phyloP scores from a whole-genome alignment of 1,284 basidiomycete genomes.

The Acaromyces ingoldii region DNA sequence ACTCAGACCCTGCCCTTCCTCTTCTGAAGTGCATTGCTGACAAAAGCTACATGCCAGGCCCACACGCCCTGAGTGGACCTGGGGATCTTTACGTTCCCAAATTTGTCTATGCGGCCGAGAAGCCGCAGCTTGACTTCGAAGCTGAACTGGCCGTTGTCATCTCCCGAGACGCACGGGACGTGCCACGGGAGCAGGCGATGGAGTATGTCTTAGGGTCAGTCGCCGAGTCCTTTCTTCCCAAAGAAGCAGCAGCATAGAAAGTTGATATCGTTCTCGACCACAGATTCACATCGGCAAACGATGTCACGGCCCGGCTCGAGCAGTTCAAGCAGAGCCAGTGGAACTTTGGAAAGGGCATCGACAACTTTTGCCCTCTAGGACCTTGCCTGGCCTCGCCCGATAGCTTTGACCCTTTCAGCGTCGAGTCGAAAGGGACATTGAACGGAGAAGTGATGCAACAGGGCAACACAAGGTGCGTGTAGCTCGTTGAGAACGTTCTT shows the following conservation, averaged over 20 bases:
- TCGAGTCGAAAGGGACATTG: constrained; percentile 39
- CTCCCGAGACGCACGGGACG: constrained; percentile 68
- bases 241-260: too few relatives aligned
- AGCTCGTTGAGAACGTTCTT: background rate
- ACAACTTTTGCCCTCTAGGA: constrained; percentile 54
- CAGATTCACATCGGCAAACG: constrained; percentile 53
- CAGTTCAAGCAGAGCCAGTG: constrained; percentile 52
- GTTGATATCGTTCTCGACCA: too few relatives aligned
- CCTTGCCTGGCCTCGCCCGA: constrained; percentile 36
- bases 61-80: constrained; percentile 67
- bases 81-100: constrained; percentile 64
- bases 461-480: constrained; percentile 47
- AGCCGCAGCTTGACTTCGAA: constrained; percentile 77
- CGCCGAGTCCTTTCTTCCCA: too few relatives aligned
- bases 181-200: background rate
- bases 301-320: constrained; percentile 50
- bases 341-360: constrained; percentile 53
- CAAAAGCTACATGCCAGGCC: too few relatives aligned
- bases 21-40: too few relatives aligned
- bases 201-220: too few relatives aligned
- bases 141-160: constrained; percentile 81
- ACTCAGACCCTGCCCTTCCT: too few relatives aligned
- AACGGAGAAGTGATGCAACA: constrained; percentile 52
- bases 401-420: background rate
- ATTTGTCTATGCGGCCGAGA: constrained; percentile 57